Base-by-base conservation (phyloP, 164 flowering plant species). In the Stephania japonica region DNA sequence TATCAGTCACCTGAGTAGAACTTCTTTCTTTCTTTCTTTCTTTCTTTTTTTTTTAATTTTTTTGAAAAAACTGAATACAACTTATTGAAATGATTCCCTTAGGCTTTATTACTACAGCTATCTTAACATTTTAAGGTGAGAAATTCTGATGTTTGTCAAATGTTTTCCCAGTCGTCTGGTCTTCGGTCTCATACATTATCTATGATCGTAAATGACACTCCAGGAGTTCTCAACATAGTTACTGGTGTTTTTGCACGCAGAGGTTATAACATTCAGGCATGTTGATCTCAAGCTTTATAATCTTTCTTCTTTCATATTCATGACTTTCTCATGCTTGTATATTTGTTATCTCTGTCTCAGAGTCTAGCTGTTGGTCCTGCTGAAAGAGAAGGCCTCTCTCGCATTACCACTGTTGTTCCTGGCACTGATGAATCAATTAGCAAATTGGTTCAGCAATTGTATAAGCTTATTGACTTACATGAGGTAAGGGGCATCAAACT, bases 291-390 rank as follows among this genome's bases (percentile, higher is more conserved):
- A 49, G 1, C 38, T n/a, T 63, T 43, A 65, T 42, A 49, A 59
- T n/a, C 50, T 67, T 61, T 65, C 56, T 75, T 24, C 16, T 66
- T 14, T 38, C 42, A 23, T 49, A 21, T 67, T 42, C 24, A 56
- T 59, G 41, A 8, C 62, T 42, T 42, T 1, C 53, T 47, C 63
- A 38, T 78, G 24, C 26, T 63, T 74, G 13, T 44, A 32, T 70
- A n/a, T 27, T 75, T 26, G 38, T 75, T 12, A 38, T 75, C 56
- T 76, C 32, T 42, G 32, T 65, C 10, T 53, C 84, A 96, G 99
- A 96, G 99, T 81, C 89, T 96, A 70, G 99, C 98, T 78, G 98
- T 91, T 49, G 99, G 98, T 25, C 95, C 84, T 81, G 85, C 99
- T 23, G 99, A 96, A 85, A 79, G 42, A 47, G 89, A 90, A 79